These are phyloP conservation scores for Xylaria venustula DNA, from an alignment of 495 filamentous ascomycete species.

Conservation along the genomic window DNA sequence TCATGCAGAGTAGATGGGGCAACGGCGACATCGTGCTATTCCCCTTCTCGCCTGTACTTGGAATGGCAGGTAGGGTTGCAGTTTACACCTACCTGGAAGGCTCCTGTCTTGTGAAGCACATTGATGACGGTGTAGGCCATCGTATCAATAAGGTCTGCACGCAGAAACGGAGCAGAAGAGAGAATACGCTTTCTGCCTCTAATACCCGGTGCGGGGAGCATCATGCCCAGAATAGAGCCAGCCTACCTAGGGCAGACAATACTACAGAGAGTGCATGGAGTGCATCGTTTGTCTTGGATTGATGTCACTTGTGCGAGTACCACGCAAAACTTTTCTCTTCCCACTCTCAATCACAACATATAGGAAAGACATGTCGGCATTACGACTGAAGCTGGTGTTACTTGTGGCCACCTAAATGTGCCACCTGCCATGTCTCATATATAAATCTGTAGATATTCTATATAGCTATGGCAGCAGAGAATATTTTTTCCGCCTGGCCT, in stretches of 20 bases:
- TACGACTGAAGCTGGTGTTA: not conserved
- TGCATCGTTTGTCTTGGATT: not conserved
- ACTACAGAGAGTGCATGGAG: not conserved
- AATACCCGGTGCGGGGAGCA: not conserved
- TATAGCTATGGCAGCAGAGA: too few relatives aligned
- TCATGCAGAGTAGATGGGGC: not conserved
- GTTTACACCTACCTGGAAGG: not conserved
- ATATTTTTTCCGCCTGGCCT: not conserved
- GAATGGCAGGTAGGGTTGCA: slow-evolving; percentile 9
- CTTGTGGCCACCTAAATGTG: too few relatives aligned
- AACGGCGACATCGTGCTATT: slow-evolving; percentile 9
- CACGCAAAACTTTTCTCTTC: not conserved
- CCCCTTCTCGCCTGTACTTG: not conserved
- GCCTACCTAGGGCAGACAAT: too few relatives aligned
- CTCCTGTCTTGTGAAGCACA: slow-evolving; percentile 3
- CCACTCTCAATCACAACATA: not conserved
- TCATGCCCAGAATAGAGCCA: not conserved
- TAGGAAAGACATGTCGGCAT: too few relatives aligned
- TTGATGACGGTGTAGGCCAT: slow-evolving; percentile 13
- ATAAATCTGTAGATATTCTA: too few relatives aligned
- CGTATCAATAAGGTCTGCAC: slow-evolving; percentile 8
- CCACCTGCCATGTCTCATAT: too few relatives aligned
- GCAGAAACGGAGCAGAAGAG: not conserved
- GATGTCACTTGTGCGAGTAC: not conserved
- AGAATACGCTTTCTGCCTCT: not conserved